phyloP scores from a whole-genome alignment of 2,329 filamentous ascomycete species.

The Rhinocladiella similis region DNA sequence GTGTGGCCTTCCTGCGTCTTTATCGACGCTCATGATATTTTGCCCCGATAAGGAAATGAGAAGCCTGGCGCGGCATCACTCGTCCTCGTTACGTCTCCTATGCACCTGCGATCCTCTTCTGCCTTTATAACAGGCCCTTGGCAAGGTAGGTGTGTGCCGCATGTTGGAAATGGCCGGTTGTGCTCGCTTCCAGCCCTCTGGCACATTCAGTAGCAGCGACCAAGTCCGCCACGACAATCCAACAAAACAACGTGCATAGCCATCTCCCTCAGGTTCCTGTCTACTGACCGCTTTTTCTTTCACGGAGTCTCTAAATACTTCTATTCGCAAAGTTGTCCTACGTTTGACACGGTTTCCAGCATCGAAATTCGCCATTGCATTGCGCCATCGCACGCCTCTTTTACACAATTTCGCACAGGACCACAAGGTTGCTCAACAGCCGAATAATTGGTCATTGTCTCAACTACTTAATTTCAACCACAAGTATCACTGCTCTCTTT shows the following conservation, averaged over 20 bases:
- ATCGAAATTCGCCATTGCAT: not conserved
- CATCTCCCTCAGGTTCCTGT: not conserved
- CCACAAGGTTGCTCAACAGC: not conserved
- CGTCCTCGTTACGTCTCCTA: not conserved
- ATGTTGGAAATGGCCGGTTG: not conserved
- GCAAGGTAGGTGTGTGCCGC: not conserved
- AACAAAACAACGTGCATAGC: not conserved
- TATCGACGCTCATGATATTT: constrained; percentile 20
- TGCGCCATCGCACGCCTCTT: not conserved
- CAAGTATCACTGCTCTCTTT: not conserved
- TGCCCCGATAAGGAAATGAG: constrained; percentile 20
- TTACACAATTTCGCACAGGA: not conserved
- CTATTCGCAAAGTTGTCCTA: not conserved
- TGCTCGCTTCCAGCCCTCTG: not conserved
- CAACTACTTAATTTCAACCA: not conserved
- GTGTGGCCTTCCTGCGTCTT: not conserved
- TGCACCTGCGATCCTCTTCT: not conserved
- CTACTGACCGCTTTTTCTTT: not conserved
- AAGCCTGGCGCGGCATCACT: not conserved
- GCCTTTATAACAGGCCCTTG: not conserved
- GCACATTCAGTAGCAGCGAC: not conserved
- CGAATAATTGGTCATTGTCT: not conserved
- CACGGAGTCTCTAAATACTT: not conserved
- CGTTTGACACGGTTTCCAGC: not conserved
- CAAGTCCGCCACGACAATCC: not conserved